These are phyloP conservation scores for Suillus luteus DNA, from an alignment of 768 basidiomycete species.

Conservation along the genomic window DNA sequence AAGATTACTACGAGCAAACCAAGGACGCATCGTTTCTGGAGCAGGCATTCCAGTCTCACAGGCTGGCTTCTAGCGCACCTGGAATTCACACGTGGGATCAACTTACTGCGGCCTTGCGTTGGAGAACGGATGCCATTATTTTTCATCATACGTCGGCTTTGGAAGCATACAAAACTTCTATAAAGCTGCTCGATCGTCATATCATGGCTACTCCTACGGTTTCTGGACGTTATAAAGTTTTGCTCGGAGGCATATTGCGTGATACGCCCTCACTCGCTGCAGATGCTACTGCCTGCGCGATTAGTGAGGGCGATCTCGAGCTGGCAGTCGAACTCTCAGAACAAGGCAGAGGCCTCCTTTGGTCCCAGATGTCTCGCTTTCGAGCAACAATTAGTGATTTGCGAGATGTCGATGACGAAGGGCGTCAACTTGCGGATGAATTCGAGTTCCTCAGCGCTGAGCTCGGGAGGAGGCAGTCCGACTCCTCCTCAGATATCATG, in stretches of 20 bases:
- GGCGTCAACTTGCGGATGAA: conserved; percentile 24
- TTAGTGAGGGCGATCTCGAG: conserved; percentile 19
- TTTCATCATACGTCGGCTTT: conserved; percentile 21
- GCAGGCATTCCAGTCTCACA: conserved; percentile 16
- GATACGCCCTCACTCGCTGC: conserved; percentile 19
- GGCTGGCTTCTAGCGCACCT: conserved; percentile 17
- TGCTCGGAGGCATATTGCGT: conserved; percentile 14
- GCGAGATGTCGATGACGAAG: conserved; percentile 18
- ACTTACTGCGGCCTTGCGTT: conserved; percentile 18
- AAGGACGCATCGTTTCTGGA: conserved; percentile 12
- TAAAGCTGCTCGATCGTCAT: conserved; percentile 23
- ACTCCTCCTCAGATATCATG: neutral
- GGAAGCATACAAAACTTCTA: conserved; percentile 24
- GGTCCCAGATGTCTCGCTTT: conserved; percentile 31
- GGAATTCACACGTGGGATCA: conserved; percentile 11
- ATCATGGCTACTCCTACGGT: conserved; percentile 22
- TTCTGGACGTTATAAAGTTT: conserved; percentile 17
- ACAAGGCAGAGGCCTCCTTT: conserved; percentile 33
- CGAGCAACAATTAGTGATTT: conserved; percentile 29
- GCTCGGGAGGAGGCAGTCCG: conserved; percentile 12
- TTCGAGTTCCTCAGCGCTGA: conserved; percentile 26
- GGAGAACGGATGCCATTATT: conserved; percentile 17
- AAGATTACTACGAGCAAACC: conserved; percentile 1
- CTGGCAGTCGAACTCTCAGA: conserved; percentile 39
- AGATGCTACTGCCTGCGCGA: conserved; percentile 31